Evolutionary conservation across 2,329 filamentous ascomycete species (phyloP).

Genomic region (Colletotrichum eremochloae): DNA sequence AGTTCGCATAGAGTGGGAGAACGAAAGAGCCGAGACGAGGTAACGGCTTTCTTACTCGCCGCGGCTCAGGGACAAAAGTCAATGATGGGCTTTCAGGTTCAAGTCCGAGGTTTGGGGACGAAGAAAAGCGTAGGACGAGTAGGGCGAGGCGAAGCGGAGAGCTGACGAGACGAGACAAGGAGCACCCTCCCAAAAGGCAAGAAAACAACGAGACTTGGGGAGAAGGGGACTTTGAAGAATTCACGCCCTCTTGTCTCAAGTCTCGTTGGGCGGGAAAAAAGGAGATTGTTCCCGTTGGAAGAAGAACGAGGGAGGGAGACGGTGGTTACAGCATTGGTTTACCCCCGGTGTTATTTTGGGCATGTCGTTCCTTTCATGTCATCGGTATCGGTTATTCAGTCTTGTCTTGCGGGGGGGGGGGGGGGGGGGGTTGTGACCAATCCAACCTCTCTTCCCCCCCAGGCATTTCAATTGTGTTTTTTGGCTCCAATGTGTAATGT

Average conservation of each 20-base stretch:
- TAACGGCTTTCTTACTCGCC: constrained; percentile 2
- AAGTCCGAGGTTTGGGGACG: constrained; percentile 30
- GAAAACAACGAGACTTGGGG: constrained; percentile 18
- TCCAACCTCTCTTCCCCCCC: neutral
- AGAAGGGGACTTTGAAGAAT: constrained; percentile 34
- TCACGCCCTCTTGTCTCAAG: constrained; percentile 8
- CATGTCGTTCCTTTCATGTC: constrained; percentile 34
- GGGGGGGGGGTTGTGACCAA: neutral
- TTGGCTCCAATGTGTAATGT: constrained; percentile 15
- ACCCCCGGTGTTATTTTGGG: constrained; percentile 26
- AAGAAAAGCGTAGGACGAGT: constrained; percentile 15
- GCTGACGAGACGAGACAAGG: constrained; percentile 7
- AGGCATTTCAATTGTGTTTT: neutral
- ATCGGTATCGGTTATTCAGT: constrained; percentile 29
- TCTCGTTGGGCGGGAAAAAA: constrained; percentile 17
- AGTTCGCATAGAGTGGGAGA: constrained; percentile 29
- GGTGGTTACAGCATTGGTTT: neutral
- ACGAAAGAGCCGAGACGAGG: constrained; percentile 11
- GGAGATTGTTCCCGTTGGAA: constrained; percentile 16
- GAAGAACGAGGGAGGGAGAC: constrained; percentile 27
- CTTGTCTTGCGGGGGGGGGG: neutral
- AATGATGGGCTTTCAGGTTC: constrained; percentile 6
- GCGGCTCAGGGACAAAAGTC: constrained; percentile 9
- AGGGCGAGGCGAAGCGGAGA: neutral
- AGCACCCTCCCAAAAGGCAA: neutral